These are phyloP conservation scores for Cryptosporidium ryanae DNA, from an alignment of 169 alveolate genomes.

Conservation along the genomic window DNA sequence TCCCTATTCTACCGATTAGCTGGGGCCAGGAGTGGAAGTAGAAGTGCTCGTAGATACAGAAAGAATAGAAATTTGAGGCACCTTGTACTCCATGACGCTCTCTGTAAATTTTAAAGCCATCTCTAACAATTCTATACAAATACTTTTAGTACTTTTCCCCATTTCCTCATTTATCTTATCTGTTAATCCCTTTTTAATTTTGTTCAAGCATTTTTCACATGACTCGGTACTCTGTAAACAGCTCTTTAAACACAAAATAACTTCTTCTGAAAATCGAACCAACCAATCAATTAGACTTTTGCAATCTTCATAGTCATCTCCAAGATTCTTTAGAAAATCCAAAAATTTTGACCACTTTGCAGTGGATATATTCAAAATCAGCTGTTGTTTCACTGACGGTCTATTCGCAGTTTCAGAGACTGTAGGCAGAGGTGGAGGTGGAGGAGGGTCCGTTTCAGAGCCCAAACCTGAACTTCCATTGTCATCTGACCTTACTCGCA, in stretches of 20 bases:
- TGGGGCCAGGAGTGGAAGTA: too few species aligned
- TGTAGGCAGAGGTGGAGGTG: constrained; percentile 14
- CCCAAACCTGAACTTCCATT: neutral
- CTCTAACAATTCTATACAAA: too few species aligned
- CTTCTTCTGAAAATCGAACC: neutral
- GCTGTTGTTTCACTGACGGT: neutral
- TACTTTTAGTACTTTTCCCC: too few species aligned
- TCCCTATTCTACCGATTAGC: too few species aligned
- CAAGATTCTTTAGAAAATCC: neutral
- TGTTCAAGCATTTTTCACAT: constrained; percentile 1
- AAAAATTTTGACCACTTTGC: constrained; percentile 1
- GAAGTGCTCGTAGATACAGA: too few species aligned
- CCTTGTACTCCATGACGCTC: too few species aligned
- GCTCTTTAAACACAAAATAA: neutral
- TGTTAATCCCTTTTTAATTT: neutral
- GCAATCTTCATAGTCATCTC: neutral
- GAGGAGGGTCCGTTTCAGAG: neutral
- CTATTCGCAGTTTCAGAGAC: neutral
- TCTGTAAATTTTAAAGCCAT: too few species aligned
- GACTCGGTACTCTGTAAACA: neutral
- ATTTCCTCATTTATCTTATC: neutral
- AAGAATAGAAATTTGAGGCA: too few species aligned
- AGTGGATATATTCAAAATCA: constrained; percentile 1
- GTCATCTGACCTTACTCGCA: neutral
- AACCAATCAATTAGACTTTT: neutral